Evolutionary conservation across 495 filamentous ascomycete species (phyloP).

Genomic region (Annulohypoxylon moriforme): DNA sequence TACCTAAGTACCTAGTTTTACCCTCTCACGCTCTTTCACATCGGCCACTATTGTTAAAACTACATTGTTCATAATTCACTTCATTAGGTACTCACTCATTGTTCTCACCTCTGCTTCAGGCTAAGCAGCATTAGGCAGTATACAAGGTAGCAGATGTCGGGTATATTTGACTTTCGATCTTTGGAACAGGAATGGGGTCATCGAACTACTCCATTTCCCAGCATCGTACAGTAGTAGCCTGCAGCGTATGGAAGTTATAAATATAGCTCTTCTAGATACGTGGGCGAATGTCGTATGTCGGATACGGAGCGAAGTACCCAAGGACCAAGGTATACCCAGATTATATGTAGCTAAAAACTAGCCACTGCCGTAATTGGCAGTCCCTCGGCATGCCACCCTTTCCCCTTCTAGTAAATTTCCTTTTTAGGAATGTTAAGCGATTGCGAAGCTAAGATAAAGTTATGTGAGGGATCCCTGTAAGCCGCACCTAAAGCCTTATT

Average conservation of each 20-base stretch:
- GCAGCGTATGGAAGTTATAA: neutral
- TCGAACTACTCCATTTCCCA: neutral
- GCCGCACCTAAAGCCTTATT: neutral
- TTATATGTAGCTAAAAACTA: neutral
- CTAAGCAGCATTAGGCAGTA: neutral
- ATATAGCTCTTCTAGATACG: constrained; percentile 7
- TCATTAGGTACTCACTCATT: neutral
- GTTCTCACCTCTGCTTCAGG: neutral
- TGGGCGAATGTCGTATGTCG: constrained; percentile 9
- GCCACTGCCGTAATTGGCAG: constrained; percentile 1
- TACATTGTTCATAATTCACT: neutral
- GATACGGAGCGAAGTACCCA: neutral
- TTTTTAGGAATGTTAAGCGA: constrained; percentile 16
- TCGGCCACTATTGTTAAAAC: neutral
- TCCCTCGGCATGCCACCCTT: neutral
- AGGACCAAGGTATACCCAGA: neutral
- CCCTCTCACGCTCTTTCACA: neutral
- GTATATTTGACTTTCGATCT: neutral
- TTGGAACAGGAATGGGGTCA: constrained; percentile 11
- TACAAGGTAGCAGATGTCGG: neutral
- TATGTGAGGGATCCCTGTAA: neutral
- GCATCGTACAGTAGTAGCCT: neutral
- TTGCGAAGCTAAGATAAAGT: constrained; percentile 23
- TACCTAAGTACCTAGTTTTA: too few relatives aligned
- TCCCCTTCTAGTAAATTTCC: constrained; percentile 1